Evolutionary conservation across 345 rosid genomes (phyloP).

Genomic region (Raphanus raphanistrum): DNA sequence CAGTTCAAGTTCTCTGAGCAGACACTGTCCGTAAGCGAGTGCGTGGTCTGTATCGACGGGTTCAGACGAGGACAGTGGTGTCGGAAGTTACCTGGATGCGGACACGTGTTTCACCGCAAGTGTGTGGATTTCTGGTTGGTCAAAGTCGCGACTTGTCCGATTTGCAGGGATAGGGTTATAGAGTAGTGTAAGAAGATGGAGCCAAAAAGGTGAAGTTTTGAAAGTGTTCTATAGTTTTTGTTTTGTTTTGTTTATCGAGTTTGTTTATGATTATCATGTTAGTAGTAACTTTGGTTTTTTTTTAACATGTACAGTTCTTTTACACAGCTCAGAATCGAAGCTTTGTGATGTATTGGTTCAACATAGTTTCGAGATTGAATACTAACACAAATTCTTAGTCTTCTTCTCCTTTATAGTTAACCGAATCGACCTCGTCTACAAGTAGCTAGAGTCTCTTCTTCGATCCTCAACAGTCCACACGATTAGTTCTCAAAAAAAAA

Average conservation of each 20-base stretch:
- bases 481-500: too few relatives aligned
- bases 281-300: not conserved
- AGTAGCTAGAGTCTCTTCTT: too few relatives aligned
- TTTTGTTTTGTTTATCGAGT: not conserved
- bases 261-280: not conserved
- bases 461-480: too few relatives aligned
- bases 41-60: constrained; percentile 78
- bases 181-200: constrained; percentile 19
- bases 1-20: constrained; percentile 50
- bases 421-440: too few relatives aligned
- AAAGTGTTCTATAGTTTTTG: not conserved
- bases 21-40: constrained; percentile 41
- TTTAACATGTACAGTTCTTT: not conserved
- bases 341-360: not conserved
- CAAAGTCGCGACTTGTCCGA: constrained; percentile 69
- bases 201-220: constrained; percentile 22
- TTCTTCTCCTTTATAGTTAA: too few relatives aligned
- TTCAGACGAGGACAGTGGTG: constrained; percentile 85
- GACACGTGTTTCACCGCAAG: constrained; percentile 73
- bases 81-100: constrained; percentile 62
- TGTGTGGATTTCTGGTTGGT: constrained; percentile 86
- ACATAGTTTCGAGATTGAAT: too few relatives aligned
- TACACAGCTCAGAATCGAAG: not conserved
- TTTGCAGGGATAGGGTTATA: constrained; percentile 57
- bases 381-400: too few relatives aligned